Base-by-base conservation (phyloP, 1,139 yeast genomes). In the Debaryomycetaceae sp. region DNA sequence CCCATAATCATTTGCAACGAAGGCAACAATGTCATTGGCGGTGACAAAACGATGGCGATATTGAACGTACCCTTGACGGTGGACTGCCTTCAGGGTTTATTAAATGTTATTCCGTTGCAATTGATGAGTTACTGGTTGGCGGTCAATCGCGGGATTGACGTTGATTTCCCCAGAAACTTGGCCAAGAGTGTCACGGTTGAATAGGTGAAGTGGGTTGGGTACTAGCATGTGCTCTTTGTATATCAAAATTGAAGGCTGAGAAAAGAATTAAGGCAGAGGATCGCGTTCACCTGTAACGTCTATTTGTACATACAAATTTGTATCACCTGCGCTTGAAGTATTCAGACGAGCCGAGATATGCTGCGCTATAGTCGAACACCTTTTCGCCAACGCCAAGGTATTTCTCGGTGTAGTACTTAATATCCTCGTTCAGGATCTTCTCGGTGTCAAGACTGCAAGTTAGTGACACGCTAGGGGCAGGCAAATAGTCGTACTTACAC, bases 151-250 rank as follows among this genome's bases (percentile, higher is more conserved):
- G 97, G 97, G 26, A 83, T 85, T 49, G 95, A 93, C 56, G 98
- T 93, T 37, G 99, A 93, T 60, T 91, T 91, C 78, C 99, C 99
- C 46, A 82, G 98, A 65, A 93, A 93, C 67, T 75, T 93, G 66
- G 99, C 99, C 43, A 93, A 93, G 71, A 82, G 95, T 28, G 98
- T 93, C 37, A 93, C 99, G 33, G 98, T 93, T 42, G 97, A 82
- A 66, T 83, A 71, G 41, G 28, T 26, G 24, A 9, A n/a, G n/a
- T n/a, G n/a, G n/a, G n/a, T n/a, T n/a, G 21, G 21, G 21, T 19
- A 10, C 21, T 19, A 19, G n/a, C n/a, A n/a, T n/a, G n/a, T n/a
- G n/a, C 11, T 20, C 5, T 20, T 14, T 7, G n/a, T 28, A 19
- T 16, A n/a, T 12, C 13, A 27, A 5, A 27, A n/a, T 12, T 27